Base-by-base conservation (phyloP, 1,284 basidiomycete genomes). In the Pyrrhoderma noxium region DNA sequence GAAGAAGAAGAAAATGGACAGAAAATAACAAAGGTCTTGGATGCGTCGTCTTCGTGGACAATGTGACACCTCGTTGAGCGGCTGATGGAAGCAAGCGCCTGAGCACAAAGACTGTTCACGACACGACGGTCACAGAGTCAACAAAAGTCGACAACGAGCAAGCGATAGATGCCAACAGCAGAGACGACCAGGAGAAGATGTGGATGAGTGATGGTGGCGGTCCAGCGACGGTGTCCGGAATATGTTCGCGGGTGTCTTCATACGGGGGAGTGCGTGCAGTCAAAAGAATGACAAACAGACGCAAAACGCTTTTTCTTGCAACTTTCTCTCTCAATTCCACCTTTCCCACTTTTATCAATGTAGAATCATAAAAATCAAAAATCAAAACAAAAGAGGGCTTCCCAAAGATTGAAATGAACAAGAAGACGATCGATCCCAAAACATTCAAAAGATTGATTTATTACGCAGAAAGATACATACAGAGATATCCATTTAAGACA, bases 251-350 rank as follows among this genome's bases (percentile, higher is more conserved):
- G 22, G 40, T 16, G 40, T 44, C 21, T 23, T 31, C 27, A 31
- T 31, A 31, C 27, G 27, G 11, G 27, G 27, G n/a, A n/a, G 27
- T 44, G 42, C 42, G 42, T 44, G 42, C 42, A 22, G 42, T 27
- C 42, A 44, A 44, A 44, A 44, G 42, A 44, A 27, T 14, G 27
- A 22, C 42, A 44, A 44, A 44, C 42, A 44, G 22, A 44, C 18
- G 27, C 27, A 31, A 31, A 5, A 5, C 27, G 27, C 5, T 11
- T 11, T 31, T 31, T 16, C 21, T 41, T 18, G 39, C 23, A 41
- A 41, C 39, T 25, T 21, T 44, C 27, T 41, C n/a, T 21, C 21
- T 44, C 42, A 44, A 23, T 27, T 25, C 14, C 9, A 27, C 2
- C 42, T 22, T 21, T 27, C 27, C 27, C 11, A 31, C 11, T 31